phyloP scores from a whole-genome alignment of 1,139 yeast species.

The Hansenula sp. region DNA sequence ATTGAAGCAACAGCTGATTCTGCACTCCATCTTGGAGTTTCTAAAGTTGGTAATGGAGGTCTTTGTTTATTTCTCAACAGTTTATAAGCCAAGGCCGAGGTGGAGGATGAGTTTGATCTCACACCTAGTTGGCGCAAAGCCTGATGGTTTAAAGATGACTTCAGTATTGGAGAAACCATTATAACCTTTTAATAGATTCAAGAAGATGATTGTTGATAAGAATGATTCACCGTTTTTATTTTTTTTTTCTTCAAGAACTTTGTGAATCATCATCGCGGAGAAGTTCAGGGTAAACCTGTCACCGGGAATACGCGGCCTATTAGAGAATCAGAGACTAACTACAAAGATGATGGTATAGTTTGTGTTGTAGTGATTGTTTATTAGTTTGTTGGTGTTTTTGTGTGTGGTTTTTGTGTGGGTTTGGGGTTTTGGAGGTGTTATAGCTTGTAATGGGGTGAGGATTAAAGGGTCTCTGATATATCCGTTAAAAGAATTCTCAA shows the following conservation, averaged over 20 bases:
- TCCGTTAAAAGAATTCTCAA: too few species aligned
- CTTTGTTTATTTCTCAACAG: conserved; percentile 77
- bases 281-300: background rate
- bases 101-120: conserved; percentile 46
- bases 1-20: conserved; percentile 95
- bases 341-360: too few species aligned
- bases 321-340: too few species aligned
- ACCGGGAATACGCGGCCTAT: too few species aligned
- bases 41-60: conserved; percentile 93
- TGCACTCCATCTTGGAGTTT: conserved; percentile 93
- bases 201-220: background rate
- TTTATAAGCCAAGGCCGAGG: conserved; percentile 95
- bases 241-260: background rate
- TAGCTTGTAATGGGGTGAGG: too few species aligned
- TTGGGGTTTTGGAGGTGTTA: too few species aligned
- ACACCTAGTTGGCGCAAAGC: background rate
- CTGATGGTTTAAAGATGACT: background rate
- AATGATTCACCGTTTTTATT: background rate
- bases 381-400: too few species aligned
- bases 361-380: too few species aligned
- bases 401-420: too few species aligned
- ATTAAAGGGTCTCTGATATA: too few species aligned
- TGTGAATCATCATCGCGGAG: background rate
- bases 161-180: background rate
- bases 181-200: too few species aligned